phyloP scores from a whole-genome alignment of 164 flowering plant species.

The Piper betle region DNA sequence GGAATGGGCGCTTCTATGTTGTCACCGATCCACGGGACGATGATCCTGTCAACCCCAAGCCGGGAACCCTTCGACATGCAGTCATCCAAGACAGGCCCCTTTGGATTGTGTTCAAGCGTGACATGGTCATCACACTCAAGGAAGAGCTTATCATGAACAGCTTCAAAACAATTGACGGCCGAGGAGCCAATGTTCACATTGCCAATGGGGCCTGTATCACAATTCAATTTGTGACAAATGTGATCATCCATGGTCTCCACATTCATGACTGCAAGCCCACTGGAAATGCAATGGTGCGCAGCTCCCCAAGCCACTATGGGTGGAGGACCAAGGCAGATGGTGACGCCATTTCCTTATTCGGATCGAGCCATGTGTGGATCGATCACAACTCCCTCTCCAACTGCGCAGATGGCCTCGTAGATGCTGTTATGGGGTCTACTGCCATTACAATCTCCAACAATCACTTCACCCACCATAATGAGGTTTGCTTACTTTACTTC shows the following conservation, averaged over 20 bases:
- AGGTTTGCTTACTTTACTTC: slow-evolving; percentile 33
- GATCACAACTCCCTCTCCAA: slow-evolving; percentile 85
- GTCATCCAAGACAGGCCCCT: slow-evolving; percentile 82
- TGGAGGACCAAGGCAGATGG: slow-evolving; percentile 43
- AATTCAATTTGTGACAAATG: slow-evolving; percentile 28
- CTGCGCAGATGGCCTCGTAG: slow-evolving; percentile 94
- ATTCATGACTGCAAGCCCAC: slow-evolving; percentile 39
- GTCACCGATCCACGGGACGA: slow-evolving; percentile 72
- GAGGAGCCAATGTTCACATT: slow-evolving; percentile 33
- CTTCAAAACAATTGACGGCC: slow-evolving; percentile 37
- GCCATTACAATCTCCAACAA: slow-evolving; percentile 91
- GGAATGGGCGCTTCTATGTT: slow-evolving; percentile 78
- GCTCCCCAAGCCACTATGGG: slow-evolving; percentile 34
- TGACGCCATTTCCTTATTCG: slow-evolving; percentile 78
- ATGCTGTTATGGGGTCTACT: slow-evolving; percentile 95
- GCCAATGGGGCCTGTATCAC: slow-evolving; percentile 37
- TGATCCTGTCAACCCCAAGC: slow-evolving; percentile 79
- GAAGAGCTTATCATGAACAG: slow-evolving; percentile 43
- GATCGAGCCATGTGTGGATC: slow-evolving; percentile 89
- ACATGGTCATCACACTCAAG: slow-evolving; percentile 32
- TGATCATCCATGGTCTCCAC: slow-evolving; percentile 33
- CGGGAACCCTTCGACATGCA: slow-evolving; percentile 91
- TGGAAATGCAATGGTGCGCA: slow-evolving; percentile 37
- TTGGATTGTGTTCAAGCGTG: slow-evolving; percentile 36
- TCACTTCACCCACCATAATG: slow-evolving; percentile 86